Evolutionary conservation across 1,284 basidiomycete genomes (phyloP).

Genomic region (Cutaneotrichosporon arboriforme): DNA sequence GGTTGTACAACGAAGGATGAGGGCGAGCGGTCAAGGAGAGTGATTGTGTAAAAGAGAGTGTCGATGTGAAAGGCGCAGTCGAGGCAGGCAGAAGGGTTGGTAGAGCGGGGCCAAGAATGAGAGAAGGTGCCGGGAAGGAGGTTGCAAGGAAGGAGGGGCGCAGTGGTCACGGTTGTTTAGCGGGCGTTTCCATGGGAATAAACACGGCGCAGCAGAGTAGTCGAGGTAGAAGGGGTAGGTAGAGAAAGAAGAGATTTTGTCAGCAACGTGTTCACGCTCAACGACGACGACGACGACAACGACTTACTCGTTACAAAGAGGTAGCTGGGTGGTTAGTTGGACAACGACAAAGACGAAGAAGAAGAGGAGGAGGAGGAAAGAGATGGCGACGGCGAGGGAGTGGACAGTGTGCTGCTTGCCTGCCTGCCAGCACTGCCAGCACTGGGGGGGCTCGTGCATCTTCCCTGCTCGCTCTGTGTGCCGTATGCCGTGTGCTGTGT

Average conservation of each 20-base stretch:
- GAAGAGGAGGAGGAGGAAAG: neutral
- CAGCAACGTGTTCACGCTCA: neutral
- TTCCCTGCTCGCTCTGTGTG: no score
- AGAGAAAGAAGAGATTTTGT: neutral
- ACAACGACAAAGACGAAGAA: neutral
- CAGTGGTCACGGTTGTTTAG: neutral
- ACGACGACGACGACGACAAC: neutral
- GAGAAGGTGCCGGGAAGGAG: neutral
- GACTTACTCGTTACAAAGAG: conserved; percentile 6
- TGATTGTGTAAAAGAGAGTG: neutral
- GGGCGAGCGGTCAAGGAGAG: neutral
- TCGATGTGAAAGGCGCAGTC: neutral
- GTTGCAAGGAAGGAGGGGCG: neutral
- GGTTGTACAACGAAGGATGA: neutral
- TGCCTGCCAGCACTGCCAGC: no score
- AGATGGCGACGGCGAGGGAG: neutral
- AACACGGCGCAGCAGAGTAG: neutral
- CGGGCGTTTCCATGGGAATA: neutral
- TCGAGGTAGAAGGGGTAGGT: no score
- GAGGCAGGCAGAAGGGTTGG: no score
- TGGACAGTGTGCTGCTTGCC: neutral
- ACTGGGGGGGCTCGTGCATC: no score
- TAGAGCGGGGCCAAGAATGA: no score
- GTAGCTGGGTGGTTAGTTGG: conserved; percentile 1
- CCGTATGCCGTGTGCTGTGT: no score